Evolutionary conservation across 192 early-diverging fungal species (phyloP).

Genomic region (Geranomyces variabilis): DNA sequence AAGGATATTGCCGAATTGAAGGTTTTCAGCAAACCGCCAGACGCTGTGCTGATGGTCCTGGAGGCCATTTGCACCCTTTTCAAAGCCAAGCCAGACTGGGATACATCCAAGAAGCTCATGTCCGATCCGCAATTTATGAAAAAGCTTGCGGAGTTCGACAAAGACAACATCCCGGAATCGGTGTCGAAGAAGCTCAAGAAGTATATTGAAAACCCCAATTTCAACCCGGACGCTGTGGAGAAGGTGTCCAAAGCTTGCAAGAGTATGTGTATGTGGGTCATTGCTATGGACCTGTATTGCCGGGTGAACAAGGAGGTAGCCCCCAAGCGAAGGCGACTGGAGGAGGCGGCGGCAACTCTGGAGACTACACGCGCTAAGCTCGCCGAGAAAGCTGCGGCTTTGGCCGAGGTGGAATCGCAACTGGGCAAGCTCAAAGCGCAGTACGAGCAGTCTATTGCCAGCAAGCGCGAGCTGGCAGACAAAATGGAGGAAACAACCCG

Average conservation of each 20-base stretch:
- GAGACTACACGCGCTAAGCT: conserved; percentile 56
- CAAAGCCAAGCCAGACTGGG: conserved; percentile 67
- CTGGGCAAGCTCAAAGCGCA: conserved; percentile 59
- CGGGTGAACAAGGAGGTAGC: conserved; percentile 60
- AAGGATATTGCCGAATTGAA: conserved; percentile 68
- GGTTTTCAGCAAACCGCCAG: conserved; percentile 63
- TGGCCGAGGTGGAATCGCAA: conserved; percentile 61
- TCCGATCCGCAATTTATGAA: conserved; percentile 64
- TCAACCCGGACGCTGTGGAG: conserved; percentile 60
- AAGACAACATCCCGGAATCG: conserved; percentile 61
- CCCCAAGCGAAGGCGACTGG: conserved; percentile 57
- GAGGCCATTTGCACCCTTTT: conserved; percentile 66
- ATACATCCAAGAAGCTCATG: conserved; percentile 59
- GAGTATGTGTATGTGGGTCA: conserved; percentile 67
- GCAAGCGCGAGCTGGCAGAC: conserved; percentile 57
- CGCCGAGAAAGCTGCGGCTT: conserved; percentile 59
- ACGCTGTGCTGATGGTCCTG: conserved; percentile 58
- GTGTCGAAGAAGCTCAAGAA: conserved; percentile 60
- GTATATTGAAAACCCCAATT: conserved; percentile 62
- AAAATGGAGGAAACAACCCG: conserved; percentile 68
- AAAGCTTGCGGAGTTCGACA: conserved; percentile 64
- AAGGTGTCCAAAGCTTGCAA: conserved; percentile 59
- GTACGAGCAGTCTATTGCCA: conserved; percentile 56
- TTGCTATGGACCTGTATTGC: conserved; percentile 65
- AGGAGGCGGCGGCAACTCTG: conserved; percentile 59